Conservation (phyloP, 352 stramenopile species). For the Phytopythium oedochilum region DNA sequence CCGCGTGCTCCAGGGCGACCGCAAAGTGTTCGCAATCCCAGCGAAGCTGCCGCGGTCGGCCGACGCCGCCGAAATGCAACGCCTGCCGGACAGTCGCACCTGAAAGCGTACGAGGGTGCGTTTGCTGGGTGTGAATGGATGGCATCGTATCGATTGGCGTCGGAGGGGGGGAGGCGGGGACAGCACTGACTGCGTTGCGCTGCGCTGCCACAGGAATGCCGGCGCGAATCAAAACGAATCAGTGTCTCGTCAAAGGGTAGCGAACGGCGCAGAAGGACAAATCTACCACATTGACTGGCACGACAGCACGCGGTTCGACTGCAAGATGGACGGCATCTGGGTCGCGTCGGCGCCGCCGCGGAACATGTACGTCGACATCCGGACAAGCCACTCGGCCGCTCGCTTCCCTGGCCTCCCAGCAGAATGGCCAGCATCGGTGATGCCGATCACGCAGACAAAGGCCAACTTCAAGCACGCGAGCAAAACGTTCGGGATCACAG, state of each 20-base stretch:
- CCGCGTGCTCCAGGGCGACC: neutral
- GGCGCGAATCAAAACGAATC: constrained; percentile 11
- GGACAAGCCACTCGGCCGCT: neutral
- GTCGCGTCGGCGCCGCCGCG: neutral
- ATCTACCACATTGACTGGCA: constrained; percentile 12
- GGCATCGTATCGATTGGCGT: too few relatives aligned
- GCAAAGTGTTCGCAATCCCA: constrained; percentile 2
- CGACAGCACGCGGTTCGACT: neutral
- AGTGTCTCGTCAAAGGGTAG: constrained; percentile 9
- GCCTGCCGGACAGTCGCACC: constrained; percentile 5
- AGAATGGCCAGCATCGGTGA: constrained; percentile 12
- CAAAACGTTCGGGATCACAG: constrained; percentile 7
- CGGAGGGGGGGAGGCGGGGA: too few relatives aligned
- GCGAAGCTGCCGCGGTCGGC: neutral
- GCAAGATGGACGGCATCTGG: neutral
- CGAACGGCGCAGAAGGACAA: constrained; percentile 4
- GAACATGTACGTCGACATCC: constrained; percentile 12
- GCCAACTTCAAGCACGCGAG: neutral
- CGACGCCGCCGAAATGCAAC: neutral
- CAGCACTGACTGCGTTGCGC: neutral
- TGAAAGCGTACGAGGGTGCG: constrained; percentile 12
- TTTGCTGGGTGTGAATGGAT: too few relatives aligned
- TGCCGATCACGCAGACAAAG: constrained; percentile 9
- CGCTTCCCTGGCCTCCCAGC: neutral
- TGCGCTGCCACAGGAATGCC: constrained; percentile 7